Conservation (phyloP, 805 yeast species). For the Wickerhamiella musiphila region DNA sequence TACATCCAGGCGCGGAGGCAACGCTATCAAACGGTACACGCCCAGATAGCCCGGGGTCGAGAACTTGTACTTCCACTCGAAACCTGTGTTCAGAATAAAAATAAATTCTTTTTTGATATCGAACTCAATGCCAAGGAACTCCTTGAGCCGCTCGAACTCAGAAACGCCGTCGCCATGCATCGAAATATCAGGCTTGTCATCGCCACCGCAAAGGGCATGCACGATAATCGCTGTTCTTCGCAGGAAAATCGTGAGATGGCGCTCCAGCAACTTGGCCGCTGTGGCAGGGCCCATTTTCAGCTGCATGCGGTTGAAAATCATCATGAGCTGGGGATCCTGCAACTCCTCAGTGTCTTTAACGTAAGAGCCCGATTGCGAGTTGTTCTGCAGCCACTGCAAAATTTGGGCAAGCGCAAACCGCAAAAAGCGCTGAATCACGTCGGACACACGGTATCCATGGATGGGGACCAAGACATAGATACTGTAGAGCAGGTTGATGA, state of each 20-base stretch:
- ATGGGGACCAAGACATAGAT: too few species aligned
- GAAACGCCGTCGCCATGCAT: constrained; percentile 10
- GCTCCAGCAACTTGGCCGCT: constrained; percentile 5
- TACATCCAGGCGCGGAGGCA: constrained; percentile 51
- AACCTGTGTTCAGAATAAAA: too few species aligned
- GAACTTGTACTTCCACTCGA: too few species aligned
- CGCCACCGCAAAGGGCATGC: constrained; percentile 12
- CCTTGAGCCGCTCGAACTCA: constrained; percentile 13
- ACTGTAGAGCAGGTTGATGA: too few species aligned
- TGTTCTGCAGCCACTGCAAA: not conserved
- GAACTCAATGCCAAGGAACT: constrained; percentile 13
- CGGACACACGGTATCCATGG: too few species aligned
- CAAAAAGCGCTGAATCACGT: not conserved
- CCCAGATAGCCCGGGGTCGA: constrained; percentile 44
- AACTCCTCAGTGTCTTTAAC: too few species aligned
- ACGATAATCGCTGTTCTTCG: constrained; percentile 11
- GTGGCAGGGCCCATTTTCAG: too few species aligned
- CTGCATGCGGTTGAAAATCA: too few species aligned
- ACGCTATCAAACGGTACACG: constrained; percentile 35
- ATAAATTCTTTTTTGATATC: too few species aligned
- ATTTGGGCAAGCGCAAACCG: too few species aligned
- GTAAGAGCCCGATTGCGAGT: not conserved
- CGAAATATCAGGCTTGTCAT: constrained; percentile 13
- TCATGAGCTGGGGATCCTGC: too few species aligned
- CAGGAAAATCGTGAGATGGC: constrained; percentile 10